phyloP scores from a whole-genome alignment of 768 basidiomycete species.

The Saitozyma sp. region DNA sequence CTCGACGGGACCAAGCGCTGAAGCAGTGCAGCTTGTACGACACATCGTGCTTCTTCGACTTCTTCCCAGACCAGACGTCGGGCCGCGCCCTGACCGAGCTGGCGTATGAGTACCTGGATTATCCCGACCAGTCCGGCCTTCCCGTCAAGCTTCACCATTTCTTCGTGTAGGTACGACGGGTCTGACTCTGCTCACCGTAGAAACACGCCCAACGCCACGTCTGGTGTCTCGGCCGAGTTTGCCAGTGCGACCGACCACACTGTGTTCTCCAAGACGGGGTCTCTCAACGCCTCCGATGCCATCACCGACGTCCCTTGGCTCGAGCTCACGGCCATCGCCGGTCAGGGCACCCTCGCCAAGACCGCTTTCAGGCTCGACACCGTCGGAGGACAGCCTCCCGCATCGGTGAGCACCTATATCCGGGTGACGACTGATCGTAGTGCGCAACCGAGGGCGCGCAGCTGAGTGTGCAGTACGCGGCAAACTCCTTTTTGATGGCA shows the following conservation, averaged over 20 bases:
- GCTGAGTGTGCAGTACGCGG: constrained; percentile 44
- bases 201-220: constrained; percentile 10
- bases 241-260: constrained; percentile 12
- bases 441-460: constrained; percentile 48
- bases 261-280: constrained; percentile 13
- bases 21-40: constrained; percentile 62
- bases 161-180: constrained; percentile 30
- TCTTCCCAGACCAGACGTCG: constrained; percentile 39
- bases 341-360: constrained; percentile 56
- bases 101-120: constrained; percentile 59
- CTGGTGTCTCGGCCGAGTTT: constrained; percentile 36
- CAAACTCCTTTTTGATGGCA: constrained; percentile 40
- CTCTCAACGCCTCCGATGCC: constrained; percentile 21
- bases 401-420: constrained; percentile 37
- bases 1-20: constrained; percentile 8
- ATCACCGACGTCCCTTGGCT: constrained; percentile 62
- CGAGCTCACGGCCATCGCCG: constrained; percentile 57
- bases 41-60: constrained; percentile 55
- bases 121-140: constrained; percentile 18
- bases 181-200: constrained; percentile 1
- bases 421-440: constrained; percentile 24
- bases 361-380: constrained; percentile 62
- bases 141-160: constrained; percentile 30
- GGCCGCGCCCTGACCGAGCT: constrained; percentile 56
- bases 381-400: constrained; percentile 60